Evolutionary conservation across 2,329 filamentous ascomycete species (phyloP).

Genomic region (Penicillium olsonii): DNA sequence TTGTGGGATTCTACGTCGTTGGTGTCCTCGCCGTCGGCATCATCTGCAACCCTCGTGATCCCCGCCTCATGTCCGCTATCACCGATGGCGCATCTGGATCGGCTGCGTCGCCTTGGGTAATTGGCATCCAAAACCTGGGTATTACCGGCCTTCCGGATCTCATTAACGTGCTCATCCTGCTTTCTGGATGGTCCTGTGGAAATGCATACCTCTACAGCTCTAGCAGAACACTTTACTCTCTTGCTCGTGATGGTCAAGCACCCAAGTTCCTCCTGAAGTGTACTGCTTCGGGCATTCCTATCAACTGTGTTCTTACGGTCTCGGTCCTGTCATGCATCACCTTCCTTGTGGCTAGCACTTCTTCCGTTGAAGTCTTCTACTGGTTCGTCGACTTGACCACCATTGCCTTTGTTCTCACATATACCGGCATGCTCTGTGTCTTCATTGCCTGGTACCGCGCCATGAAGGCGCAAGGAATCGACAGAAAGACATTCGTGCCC

Average conservation of each 20-base stretch:
- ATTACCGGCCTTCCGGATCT: constrained; percentile 68
- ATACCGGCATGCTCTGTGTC: constrained; percentile 65
- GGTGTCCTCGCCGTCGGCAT: constrained; percentile 70
- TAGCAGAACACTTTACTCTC: constrained; percentile 53
- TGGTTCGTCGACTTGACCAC: constrained; percentile 67
- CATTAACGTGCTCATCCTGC: constrained; percentile 73
- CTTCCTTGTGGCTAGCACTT: constrained; percentile 68
- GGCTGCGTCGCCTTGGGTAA: constrained; percentile 71
- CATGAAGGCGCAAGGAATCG: constrained; percentile 66
- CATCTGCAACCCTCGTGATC: constrained; percentile 66
- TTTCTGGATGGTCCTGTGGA: constrained; percentile 68
- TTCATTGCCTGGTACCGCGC: constrained; percentile 73
- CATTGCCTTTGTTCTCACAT: constrained; percentile 41
- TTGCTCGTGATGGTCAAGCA: constrained; percentile 52
- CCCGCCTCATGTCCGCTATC: constrained; percentile 61
- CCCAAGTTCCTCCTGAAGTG: constrained; percentile 59
- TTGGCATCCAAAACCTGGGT: constrained; percentile 67
- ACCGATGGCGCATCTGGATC: constrained; percentile 59
- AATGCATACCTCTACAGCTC: constrained; percentile 65
- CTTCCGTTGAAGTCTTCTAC: constrained; percentile 64
- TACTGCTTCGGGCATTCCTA: constrained; percentile 64
- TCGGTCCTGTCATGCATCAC: constrained; percentile 67
- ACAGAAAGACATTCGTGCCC: constrained; percentile 62
- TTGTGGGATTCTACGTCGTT: constrained; percentile 73
- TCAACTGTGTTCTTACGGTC: constrained; percentile 68